A percentile compares a stretch with the other conserved stretches of the same genome.
Conservation (phyloP, 2,329 filamentous ascomycete genomes). For the Phoma sp. region DNA sequence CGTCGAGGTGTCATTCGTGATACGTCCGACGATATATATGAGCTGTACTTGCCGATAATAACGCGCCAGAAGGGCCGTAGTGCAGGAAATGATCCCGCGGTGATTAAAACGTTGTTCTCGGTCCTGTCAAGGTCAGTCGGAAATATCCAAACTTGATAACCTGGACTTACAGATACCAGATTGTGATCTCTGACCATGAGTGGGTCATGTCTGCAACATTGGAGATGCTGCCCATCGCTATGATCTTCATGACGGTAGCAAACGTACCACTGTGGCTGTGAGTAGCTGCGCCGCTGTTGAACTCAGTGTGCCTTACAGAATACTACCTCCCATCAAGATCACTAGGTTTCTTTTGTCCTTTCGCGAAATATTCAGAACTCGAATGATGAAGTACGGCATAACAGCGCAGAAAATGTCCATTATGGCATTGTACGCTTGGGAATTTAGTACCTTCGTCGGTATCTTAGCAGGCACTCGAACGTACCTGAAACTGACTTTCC, state of each 20-base stretch:
- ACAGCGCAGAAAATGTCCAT: not conserved
- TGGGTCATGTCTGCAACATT: slow-evolving; percentile 16
- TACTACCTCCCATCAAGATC: not conserved
- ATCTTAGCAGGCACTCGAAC: not conserved
- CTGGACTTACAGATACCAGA: slow-evolving; percentile 11
- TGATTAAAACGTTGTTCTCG: not conserved
- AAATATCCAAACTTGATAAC: not conserved
- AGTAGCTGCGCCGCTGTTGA: not conserved
- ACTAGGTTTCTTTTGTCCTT: not conserved
- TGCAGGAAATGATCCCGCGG: not conserved
- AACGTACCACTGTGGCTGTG: not conserved
- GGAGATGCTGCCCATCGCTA: slow-evolving; percentile 12
- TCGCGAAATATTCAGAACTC: not conserved
- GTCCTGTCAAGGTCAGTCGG: not conserved
- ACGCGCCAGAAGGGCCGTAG: not conserved
- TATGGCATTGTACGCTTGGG: not conserved
- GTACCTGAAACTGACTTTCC: not conserved
- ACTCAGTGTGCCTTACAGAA: not conserved
- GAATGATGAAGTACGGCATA: not conserved
- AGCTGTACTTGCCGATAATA: not conserved
- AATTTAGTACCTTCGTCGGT: not conserved
- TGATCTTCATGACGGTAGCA: slow-evolving; percentile 18
- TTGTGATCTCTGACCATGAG: slow-evolving; percentile 10
- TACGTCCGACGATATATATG: not conserved
- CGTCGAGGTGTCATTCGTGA: not conserved